A percentile compares a stretch with the other conserved stretches of the same genome.
phyloP scores from a whole-genome alignment of 169 alveolate species.

The Plasmodium chabaudi region DNA sequence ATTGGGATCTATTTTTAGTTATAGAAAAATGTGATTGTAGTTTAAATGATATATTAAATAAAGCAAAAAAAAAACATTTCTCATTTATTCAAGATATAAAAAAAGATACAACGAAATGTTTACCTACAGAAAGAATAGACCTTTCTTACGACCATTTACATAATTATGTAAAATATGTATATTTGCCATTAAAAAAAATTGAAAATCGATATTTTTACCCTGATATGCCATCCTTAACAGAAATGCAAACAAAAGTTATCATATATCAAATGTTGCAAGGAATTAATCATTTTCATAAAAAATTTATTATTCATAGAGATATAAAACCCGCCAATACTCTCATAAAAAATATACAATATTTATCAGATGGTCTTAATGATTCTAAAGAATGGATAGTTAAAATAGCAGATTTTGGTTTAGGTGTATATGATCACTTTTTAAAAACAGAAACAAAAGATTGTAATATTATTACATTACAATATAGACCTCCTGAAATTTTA shows the following conservation, averaged over 20 bases:
- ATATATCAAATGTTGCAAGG: constrained; percentile 86
- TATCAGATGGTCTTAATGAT: constrained; percentile 69
- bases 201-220: constrained; percentile 43
- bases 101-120: constrained; percentile 40
- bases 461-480: constrained; percentile 82
- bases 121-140: constrained; percentile 44
- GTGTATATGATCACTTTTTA: constrained; percentile 82
- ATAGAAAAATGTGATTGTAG: constrained; percentile 74
- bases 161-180: constrained; percentile 65
- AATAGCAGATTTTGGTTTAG: constrained; percentile 85
- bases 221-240: constrained; percentile 82
- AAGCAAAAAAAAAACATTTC: constrained; percentile 26
- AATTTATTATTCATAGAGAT: constrained; percentile 85
- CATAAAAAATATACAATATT: constrained; percentile 77
- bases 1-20: constrained; percentile 66
- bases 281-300: constrained; percentile 80
- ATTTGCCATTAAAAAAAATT: constrained; percentile 44
- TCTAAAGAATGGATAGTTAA: constrained; percentile 79
- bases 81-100: constrained; percentile 35
- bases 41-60: constrained; percentile 48
- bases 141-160: constrained; percentile 48
- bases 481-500: constrained; percentile 86
- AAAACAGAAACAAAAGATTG: constrained; percentile 83
- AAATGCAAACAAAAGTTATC: constrained; percentile 82
- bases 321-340: constrained; percentile 87